phyloP scores from a whole-genome alignment of 306 rosid species.

The Quercus berberidifolia region DNA sequence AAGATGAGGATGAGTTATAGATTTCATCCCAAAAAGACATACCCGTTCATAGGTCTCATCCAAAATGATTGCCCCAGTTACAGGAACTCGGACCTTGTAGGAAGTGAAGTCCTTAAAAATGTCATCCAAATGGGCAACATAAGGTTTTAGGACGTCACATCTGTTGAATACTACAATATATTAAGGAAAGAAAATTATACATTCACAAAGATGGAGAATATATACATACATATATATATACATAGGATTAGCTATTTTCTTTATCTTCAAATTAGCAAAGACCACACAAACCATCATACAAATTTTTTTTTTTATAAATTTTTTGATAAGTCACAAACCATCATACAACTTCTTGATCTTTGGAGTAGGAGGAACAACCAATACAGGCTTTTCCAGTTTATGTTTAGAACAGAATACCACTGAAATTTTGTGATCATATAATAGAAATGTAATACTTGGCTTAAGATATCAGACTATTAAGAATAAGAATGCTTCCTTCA shows the following conservation, averaged over 20 bases:
- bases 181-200: conserved; percentile 47
- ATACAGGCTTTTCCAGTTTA: background rate
- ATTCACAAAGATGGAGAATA: background rate
- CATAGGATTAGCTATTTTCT: background rate
- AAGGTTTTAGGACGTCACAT: conserved; percentile 94
- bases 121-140: conserved; percentile 90
- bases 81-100: conserved; percentile 96
- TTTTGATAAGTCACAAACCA: background rate
- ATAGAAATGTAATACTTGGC: background rate
- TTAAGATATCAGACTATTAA: background rate
- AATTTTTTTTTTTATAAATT: too few species aligned
- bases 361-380: background rate
- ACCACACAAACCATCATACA: background rate
- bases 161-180: conserved; percentile 70
- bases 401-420: background rate
- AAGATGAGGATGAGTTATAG: background rate
- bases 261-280: background rate
- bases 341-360: background rate
- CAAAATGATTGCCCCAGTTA: conserved; percentile 93
- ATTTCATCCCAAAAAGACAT: conserved; percentile 24
- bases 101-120: conserved; percentile 97
- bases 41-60: conserved; percentile 98
- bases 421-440: background rate
- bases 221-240: background rate
- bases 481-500: background rate